Base-by-base conservation (phyloP, 2,329 filamentous ascomycete species). In the Epichloe typhina region DNA sequence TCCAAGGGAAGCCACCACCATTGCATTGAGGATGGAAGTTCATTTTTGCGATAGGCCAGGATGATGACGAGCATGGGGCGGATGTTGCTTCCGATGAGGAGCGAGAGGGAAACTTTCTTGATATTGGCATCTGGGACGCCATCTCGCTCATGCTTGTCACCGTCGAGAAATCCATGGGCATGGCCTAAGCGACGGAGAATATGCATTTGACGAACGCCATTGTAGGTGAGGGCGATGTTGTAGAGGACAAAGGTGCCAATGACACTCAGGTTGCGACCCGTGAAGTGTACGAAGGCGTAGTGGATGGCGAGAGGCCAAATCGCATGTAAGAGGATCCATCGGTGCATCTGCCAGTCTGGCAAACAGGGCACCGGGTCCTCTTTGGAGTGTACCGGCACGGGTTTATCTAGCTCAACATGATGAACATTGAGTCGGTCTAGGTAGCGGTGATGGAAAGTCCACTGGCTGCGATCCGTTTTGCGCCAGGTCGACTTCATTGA, bases 131-230 rank as follows among this genome's bases (percentile, higher is more conserved):
- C 65, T 0, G 66, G 66, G 0, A 69, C 60, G 19, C 60, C 59
- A 49, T 69, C 65, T 35, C 66, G 60, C 6, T 56, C 58, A 50
- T 68, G 65, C 54, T 63, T 23, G 36, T 60, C 57, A n/a, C 58
- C 58, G 39, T 60, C 58, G 3, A 60, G 51, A 44, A 58, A 59
- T 5, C 66, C 66, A 39, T 58, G 56, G n/a, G 51, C 50, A 37
- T 66, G 62, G 21, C 64, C 64, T 7, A 65, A 52, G 6, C 54
- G 50, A 5, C 65, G 60, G 19, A 68, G 57, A 12, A 61, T 52
- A 35, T 60, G 58, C 2, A 68, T 49, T 41, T 66, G 57, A 33
- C 60, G 61, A 38, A 67, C 61, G 11, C 58, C 59, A 48, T 59
- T 64, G 38, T 56, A 36, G 43, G 65, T 65, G 52, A 65, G 62